These are phyloP conservation scores for Thielaviopsis cerberus DNA, from an alignment of 2,329 filamentous ascomycete genomes.

Conservation along the genomic window DNA sequence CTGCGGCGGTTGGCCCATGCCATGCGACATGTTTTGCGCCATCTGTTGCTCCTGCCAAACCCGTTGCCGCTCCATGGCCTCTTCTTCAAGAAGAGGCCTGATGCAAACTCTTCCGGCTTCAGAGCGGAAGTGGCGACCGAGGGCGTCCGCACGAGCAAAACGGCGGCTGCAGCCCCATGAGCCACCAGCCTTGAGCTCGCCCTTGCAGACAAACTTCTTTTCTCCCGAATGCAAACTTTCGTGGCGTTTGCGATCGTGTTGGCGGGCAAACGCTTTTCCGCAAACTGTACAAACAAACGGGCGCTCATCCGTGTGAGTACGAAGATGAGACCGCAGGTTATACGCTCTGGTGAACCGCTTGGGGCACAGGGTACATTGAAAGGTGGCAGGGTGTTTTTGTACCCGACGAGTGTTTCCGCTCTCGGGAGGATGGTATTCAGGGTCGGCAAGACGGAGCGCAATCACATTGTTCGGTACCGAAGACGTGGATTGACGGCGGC, in stretches of 20 bases:
- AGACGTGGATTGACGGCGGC: slow-evolving; percentile 43
- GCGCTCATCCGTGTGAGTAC: slow-evolving; percentile 91
- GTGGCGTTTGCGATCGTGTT: slow-evolving; percentile 93
- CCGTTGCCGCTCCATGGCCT: slow-evolving; percentile 65
- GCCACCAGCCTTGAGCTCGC: slow-evolving; percentile 63
- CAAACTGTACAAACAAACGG: slow-evolving; percentile 96
- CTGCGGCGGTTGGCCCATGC: slow-evolving; percentile 25
- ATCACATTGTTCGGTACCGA: slow-evolving; percentile 46
- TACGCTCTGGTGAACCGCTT: slow-evolving; percentile 95
- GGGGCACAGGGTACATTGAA: slow-evolving; percentile 82
- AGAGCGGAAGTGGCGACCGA: slow-evolving; percentile 85
- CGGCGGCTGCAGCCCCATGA: slow-evolving; percentile 86
- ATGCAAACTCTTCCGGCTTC: slow-evolving; percentile 94
- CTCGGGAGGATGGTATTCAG: slow-evolving; percentile 52
- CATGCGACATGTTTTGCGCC: slow-evolving; percentile 37
- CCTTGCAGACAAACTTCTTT: slow-evolving; percentile 96
- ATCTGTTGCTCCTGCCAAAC: slow-evolving; percentile 55
- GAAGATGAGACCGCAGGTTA: slow-evolving; percentile 83
- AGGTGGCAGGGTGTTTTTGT: slow-evolving; percentile 94
- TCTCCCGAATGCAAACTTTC: slow-evolving; percentile 91
- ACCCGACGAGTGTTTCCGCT: slow-evolving; percentile 55
- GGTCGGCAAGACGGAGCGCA: slow-evolving; percentile 80
- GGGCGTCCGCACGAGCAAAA: slow-evolving; percentile 85
- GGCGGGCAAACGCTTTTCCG: slow-evolving; percentile 88
- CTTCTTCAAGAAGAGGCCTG: slow-evolving; percentile 89